phyloP scores from a whole-genome alignment of 2,329 filamentous ascomycete species.

The Pseudogymnoascus sp. region DNA sequence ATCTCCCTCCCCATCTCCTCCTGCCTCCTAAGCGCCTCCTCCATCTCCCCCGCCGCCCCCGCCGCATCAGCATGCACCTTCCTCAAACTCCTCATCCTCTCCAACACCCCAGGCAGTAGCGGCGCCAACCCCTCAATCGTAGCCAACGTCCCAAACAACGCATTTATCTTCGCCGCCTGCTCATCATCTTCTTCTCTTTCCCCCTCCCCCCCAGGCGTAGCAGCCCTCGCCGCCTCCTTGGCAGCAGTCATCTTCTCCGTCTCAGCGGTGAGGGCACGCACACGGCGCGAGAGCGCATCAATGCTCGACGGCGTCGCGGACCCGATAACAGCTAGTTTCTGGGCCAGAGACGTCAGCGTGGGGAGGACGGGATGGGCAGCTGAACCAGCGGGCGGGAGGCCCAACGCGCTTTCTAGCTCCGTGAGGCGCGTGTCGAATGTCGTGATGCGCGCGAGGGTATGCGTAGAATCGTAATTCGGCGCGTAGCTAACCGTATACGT shows the following conservation, averaged over 20 bases:
- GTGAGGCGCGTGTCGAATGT: conserved; percentile 80
- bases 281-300: conserved; percentile 61
- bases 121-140: conserved; percentile 83
- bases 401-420: conserved; percentile 71
- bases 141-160: conserved; percentile 78
- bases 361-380: conserved; percentile 66
- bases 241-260: conserved; percentile 60
- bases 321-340: conserved; percentile 68
- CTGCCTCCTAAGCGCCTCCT: conserved; percentile 70
- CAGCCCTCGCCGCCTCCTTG: conserved; percentile 47
- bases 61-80: conserved; percentile 83
- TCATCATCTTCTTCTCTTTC: conserved; percentile 49
- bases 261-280: conserved; percentile 63
- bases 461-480: conserved; percentile 56
- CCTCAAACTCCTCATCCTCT: conserved; percentile 74
- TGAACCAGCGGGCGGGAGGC: conserved; percentile 45
- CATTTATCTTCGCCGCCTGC: conserved; percentile 79
- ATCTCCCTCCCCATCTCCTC: conserved; percentile 74
- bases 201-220: conserved; percentile 26
- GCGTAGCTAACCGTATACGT: conserved; percentile 60
- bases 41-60: conserved; percentile 67
- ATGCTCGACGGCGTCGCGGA: conserved; percentile 64
- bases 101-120: conserved; percentile 74
- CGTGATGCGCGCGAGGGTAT: conserved; percentile 70
- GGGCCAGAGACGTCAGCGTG: conserved; percentile 70